Evolutionary conservation across 768 basidiomycete genomes (phyloP).

Genomic region (Naganishia vishniacii): DNA sequence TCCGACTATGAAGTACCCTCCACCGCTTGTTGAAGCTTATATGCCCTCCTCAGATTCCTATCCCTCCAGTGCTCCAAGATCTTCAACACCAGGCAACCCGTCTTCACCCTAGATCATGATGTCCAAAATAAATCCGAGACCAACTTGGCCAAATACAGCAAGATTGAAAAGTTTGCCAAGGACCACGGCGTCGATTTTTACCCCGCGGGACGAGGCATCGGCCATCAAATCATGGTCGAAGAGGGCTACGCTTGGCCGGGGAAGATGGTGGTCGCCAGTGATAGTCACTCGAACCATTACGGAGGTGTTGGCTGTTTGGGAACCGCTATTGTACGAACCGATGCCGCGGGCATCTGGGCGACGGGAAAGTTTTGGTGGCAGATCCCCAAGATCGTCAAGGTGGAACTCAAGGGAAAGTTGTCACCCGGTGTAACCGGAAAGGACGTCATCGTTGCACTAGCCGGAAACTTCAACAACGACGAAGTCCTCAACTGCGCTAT

Average conservation of each 20-base stretch:
- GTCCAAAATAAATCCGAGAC: conserved; percentile 90
- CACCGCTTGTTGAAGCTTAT: neutral
- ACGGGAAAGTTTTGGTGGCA: conserved; percentile 99
- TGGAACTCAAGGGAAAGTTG: conserved; percentile 76
- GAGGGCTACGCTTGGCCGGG: conserved; percentile 97
- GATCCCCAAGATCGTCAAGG: conserved; percentile 91
- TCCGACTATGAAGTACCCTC: neutral
- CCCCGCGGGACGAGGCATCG: conserved; percentile 94
- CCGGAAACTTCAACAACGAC: conserved; percentile 90
- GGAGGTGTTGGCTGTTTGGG: conserved; percentile 96
- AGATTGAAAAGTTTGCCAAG: conserved; percentile 84
- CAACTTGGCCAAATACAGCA: conserved; percentile 85
- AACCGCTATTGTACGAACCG: conserved; percentile 86
- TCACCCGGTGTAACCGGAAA: conserved; percentile 91
- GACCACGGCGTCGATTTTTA: conserved; percentile 85
- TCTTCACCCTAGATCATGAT: conserved; percentile 97
- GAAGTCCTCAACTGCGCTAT: conserved; percentile 95
- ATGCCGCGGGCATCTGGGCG: conserved; percentile 73
- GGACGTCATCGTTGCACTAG: conserved; percentile 94
- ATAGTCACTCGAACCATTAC: conserved; percentile 98
- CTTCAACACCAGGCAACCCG: conserved; percentile 72
- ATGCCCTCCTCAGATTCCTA: conserved; percentile 63
- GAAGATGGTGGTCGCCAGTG: conserved; percentile 89
- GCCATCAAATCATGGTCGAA: conserved; percentile 94
- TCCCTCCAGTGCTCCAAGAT: conserved; percentile 86